Evolutionary conservation across 176 grass and related monocot species (phyloP).

Genomic region (Typha latifolia): DNA sequence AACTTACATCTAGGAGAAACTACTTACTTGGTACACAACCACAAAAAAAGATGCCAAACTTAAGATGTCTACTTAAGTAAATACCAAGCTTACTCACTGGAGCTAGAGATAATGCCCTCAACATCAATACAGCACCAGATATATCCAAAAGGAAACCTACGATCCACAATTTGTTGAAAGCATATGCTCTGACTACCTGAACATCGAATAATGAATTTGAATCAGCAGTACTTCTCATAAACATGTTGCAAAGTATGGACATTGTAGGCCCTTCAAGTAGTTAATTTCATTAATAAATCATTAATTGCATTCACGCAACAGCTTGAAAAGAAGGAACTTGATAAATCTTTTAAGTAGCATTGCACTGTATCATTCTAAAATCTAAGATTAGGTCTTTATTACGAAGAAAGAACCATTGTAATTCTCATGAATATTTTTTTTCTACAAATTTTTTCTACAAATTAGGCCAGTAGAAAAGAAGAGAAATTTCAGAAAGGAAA

Average conservation of each 20-base stretch:
- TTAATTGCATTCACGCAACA: no score
- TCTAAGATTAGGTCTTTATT: no score
- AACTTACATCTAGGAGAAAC: neutral
- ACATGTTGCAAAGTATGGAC: neutral
- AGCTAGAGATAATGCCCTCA: constrained; percentile 78
- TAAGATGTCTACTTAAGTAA: neutral
- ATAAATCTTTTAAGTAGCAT: no score
- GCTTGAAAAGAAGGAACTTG: no score
- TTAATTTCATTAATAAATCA: neutral
- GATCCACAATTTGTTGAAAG: constrained; percentile 78
- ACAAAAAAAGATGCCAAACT: neutral
- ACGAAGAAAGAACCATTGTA: no score
- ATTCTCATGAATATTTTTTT: no score
- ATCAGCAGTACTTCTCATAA: no score
- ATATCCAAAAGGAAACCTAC: constrained; percentile 84
- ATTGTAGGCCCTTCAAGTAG: neutral
- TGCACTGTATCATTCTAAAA: no score
- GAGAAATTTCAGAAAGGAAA: no score
- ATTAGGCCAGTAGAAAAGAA: no score
- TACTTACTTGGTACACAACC: neutral
- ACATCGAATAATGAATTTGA: neutral
- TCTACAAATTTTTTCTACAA: no score
- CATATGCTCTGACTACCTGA: constrained; percentile 85
- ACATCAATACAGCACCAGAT: constrained; percentile 75
- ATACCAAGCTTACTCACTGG: constrained; percentile 30